A percentile compares a stretch with the other conserved stretches of the same genome.
phyloP scores from a whole-genome alignment of 768 basidiomycete genomes.

The Hysterangium stoloniferum region DNA sequence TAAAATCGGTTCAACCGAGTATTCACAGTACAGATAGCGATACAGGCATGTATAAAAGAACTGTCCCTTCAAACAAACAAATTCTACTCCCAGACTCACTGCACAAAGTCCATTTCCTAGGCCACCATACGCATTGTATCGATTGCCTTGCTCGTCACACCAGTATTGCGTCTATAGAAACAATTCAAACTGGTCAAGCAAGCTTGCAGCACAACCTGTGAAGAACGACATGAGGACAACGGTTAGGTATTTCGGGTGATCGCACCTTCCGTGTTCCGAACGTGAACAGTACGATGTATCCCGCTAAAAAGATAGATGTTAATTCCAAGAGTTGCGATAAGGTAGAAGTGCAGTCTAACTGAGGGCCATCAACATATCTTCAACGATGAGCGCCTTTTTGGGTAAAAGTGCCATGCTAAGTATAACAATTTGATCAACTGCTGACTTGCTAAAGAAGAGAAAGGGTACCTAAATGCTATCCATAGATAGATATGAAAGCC shows the following conservation, averaged over 20 bases:
- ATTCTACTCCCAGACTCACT: neutral
- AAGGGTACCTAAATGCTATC: slow-evolving; percentile 33
- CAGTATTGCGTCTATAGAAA: slow-evolving; percentile 11
- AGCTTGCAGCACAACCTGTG: slow-evolving; percentile 16
- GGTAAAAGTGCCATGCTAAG: slow-evolving; percentile 39
- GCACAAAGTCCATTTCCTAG: neutral
- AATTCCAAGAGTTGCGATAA: neutral
- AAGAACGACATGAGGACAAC: neutral
- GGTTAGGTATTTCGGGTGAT: slow-evolving; percentile 28
- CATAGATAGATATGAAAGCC: slow-evolving; percentile 37
- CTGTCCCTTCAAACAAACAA: neutral
- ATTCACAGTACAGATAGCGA: too few relatives aligned
- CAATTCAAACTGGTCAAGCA: neutral
- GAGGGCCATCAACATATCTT: slow-evolving; percentile 39
- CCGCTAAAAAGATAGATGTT: slow-evolving; percentile 30
- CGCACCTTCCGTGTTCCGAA: slow-evolving; percentile 45
- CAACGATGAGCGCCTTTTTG: slow-evolving; percentile 33
- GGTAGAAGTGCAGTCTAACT: slow-evolving; percentile 24
- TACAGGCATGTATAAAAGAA: too few relatives aligned
- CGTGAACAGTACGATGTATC: slow-evolving; percentile 35
- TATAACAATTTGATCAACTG: neutral
- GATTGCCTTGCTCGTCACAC: neutral
- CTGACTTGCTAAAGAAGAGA: neutral
- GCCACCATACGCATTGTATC: slow-evolving; percentile 4
- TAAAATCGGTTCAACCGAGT: too few relatives aligned